These are phyloP conservation scores for Artomyces pyxidatus DNA, from an alignment of 768 basidiomycete species.

Conservation along the genomic window DNA sequence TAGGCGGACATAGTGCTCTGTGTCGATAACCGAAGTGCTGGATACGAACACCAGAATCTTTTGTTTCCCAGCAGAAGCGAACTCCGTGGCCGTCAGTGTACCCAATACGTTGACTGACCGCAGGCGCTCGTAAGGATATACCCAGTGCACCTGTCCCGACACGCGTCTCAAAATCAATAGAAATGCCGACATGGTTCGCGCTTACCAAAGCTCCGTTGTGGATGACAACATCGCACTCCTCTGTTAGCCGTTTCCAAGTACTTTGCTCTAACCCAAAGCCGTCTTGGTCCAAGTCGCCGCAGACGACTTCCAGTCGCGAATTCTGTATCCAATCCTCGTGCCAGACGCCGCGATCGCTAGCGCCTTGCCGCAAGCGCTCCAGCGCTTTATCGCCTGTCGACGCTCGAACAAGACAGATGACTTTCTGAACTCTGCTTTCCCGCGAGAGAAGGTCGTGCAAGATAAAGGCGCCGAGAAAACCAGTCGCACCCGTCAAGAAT, in stretches of 20 bases:
- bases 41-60: conserved; percentile 89
- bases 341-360: conserved; percentile 82
- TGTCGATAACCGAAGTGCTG: conserved; percentile 92
- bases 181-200: not conserved
- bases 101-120: conserved; percentile 89
- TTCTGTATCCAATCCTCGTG: not conserved
- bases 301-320: not conserved
- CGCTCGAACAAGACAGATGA: not conserved
- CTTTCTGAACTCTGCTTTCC: not conserved
- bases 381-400: conserved; percentile 40
- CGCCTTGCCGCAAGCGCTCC: conserved; percentile 59
- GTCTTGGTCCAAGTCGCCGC: not conserved
- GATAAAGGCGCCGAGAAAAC: not conserved
- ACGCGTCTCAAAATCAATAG: not conserved
- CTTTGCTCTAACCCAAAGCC: not conserved
- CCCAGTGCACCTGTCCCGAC: conserved; percentile 82
- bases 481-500: not conserved
- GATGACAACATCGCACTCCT: not conserved
- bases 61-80: conserved; percentile 64
- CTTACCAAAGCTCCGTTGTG: conserved; percentile 96
- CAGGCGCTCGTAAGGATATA: conserved; percentile 93
- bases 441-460: not conserved
- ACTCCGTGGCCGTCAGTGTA: conserved; percentile 74
- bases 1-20: conserved; percentile 80
- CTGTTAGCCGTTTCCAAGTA: conserved; percentile 33